Conservation (phyloP, 208 protist genomes). For the Trypanosoma cruzi region DNA sequence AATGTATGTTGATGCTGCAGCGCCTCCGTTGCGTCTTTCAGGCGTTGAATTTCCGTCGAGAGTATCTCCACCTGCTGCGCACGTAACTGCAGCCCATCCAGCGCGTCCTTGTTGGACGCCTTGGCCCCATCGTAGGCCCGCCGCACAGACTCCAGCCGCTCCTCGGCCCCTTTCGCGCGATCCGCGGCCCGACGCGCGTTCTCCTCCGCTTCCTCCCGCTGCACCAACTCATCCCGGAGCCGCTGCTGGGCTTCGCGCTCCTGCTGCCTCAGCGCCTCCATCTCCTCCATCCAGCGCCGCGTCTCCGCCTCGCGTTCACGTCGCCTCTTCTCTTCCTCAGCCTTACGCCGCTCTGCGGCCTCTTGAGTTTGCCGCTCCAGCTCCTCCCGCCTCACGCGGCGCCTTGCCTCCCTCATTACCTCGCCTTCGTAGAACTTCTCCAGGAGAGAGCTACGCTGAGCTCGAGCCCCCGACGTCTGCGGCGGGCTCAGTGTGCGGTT, state of each 20-base stretch:
- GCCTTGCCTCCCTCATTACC: slow-evolving; percentile 14
- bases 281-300: slow-evolving; percentile 5
- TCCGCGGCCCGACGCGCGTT: slow-evolving; percentile 11
- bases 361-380: slow-evolving; percentile 18
- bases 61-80: slow-evolving; percentile 35
- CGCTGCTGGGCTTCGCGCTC: slow-evolving; percentile 13
- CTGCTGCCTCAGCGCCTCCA: slow-evolving; percentile 18
- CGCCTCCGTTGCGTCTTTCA: slow-evolving; percentile 25
- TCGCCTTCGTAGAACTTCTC: slow-evolving; percentile 40
- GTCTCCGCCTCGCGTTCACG: slow-evolving; percentile 2
- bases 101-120: slow-evolving; percentile 2
- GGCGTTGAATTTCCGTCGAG: slow-evolving; percentile 18
- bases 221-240: slow-evolving; percentile 1
- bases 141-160: background rate
- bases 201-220: slow-evolving; percentile 8
- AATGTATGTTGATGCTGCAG: slow-evolving; percentile 23
- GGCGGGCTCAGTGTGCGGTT: slow-evolving; percentile 4
- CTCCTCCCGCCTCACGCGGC: slow-evolving; percentile 23
- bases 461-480: background rate
- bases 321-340: slow-evolving; percentile 2
- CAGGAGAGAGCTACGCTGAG: slow-evolving; percentile 24
- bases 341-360: slow-evolving; percentile 8
- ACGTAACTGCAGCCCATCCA: slow-evolving; percentile 21
- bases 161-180: background rate
- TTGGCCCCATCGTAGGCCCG: background rate